phyloP scores from a whole-genome alignment of 2,329 filamentous ascomycete genomes.

The Penicillium italicum region DNA sequence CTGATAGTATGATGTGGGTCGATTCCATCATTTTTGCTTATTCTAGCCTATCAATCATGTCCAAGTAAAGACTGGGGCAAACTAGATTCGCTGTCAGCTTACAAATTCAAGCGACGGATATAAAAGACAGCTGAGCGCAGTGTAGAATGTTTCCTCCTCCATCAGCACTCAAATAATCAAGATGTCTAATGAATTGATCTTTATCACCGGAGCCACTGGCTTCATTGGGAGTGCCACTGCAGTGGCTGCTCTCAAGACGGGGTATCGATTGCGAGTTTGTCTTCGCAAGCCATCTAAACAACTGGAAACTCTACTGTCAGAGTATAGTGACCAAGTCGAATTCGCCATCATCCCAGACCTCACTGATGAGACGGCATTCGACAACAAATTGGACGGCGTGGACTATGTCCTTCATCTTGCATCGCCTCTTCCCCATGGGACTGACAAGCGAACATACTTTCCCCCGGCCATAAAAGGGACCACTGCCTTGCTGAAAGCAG shows the following conservation, averaged over 20 bases:
- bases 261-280: conserved; percentile 23
- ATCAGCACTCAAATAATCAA: not conserved
- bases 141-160: not conserved
- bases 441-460: conserved; percentile 19
- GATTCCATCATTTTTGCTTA: not conserved
- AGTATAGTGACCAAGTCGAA: conserved; percentile 17
- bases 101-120: not conserved
- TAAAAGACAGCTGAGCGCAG: not conserved
- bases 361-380: conserved; percentile 15
- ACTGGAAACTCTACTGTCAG: conserved; percentile 9
- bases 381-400: conserved; percentile 17
- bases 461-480: conserved; percentile 24
- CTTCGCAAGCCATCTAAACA: conserved; percentile 17
- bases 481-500: conserved; percentile 15
- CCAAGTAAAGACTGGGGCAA: not conserved
- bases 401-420: conserved; percentile 28
- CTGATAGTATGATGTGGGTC: not conserved
- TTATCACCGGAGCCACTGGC: conserved; percentile 27
- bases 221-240: conserved; percentile 26
- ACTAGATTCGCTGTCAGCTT: not conserved
- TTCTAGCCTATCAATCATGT: not conserved
- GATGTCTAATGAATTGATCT: conserved; percentile 19
- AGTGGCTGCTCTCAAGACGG: conserved; percentile 17
- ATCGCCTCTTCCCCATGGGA: conserved; percentile 20
- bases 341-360: conserved; percentile 21